Percentiles rank a stretch among this genome's conserved stretches.
Evolutionary conservation across 1,139 yeast species (phyloP).

Genomic region (Suhomyces ambrosiae): DNA sequence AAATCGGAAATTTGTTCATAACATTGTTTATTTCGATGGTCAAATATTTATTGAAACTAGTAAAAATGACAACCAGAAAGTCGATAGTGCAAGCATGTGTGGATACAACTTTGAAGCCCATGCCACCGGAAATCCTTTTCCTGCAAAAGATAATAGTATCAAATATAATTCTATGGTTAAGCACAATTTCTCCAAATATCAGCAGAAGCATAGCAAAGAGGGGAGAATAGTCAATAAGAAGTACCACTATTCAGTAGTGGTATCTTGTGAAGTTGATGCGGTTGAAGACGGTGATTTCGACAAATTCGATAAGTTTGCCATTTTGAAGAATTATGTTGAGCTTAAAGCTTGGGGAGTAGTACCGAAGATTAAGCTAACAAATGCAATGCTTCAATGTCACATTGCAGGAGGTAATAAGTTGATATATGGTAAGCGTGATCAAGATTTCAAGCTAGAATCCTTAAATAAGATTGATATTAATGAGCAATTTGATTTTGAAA

Average conservation of each 20-base stretch:
- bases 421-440: constrained; percentile 2
- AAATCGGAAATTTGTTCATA: neutral
- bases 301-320: constrained; percentile 2
- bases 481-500: neutral
- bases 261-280: constrained; percentile 12
- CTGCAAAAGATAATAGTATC: constrained; percentile 3
- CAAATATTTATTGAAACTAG: constrained; percentile 6
- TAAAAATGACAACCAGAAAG: neutral
- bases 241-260: neutral
- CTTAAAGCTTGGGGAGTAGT: constrained; percentile 6
- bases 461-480: neutral
- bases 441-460: neutral
- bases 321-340: constrained; percentile 10
- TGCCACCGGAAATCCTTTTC: constrained; percentile 4
- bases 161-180: constrained; percentile 7
- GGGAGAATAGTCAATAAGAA: neutral
- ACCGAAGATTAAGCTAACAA: neutral
- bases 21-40: constrained; percentile 1
- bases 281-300: constrained; percentile 3
- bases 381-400: constrained; percentile 9
- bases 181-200: constrained; percentile 3
- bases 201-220: no score
- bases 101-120: constrained; percentile 11
- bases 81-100: constrained; percentile 5
- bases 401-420: constrained; percentile 8